Evolutionary conservation across 108 stramenopile species (phyloP).

Genomic region (Seminavis robusta): DNA sequence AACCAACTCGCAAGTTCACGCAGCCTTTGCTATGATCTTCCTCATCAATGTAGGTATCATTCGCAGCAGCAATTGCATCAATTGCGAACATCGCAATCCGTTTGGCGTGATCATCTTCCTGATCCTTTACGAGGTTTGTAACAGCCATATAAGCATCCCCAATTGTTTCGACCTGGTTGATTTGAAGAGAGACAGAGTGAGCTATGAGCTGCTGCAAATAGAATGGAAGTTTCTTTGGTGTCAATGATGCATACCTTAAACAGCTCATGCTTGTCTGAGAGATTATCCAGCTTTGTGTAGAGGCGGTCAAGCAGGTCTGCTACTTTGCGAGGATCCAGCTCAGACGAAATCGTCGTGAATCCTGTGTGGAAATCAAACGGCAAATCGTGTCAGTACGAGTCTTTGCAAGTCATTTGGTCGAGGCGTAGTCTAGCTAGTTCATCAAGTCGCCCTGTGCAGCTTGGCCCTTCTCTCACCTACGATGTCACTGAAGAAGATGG

Average conservation of each 20-base stretch:
- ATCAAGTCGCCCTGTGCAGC: too few relatives aligned
- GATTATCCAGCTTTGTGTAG: conserved; percentile 58
- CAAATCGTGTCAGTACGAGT: too few relatives aligned
- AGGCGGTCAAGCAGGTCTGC: conserved; percentile 63
- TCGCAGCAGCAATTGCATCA: conserved; percentile 43
- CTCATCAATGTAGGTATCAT: conserved; percentile 26
- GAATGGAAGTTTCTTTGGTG: conserved; percentile 60
- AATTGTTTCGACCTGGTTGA: too few relatives aligned
- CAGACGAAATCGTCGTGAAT: conserved; percentile 59
- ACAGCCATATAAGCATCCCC: too few relatives aligned
- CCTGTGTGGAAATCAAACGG: too few relatives aligned
- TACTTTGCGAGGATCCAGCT: conserved; percentile 50
- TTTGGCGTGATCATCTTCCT: conserved; percentile 58
- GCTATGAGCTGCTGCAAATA: neutral
- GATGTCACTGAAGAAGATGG: conserved; percentile 80
- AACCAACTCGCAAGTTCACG: conserved; percentile 55
- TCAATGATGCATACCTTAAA: conserved; percentile 81
- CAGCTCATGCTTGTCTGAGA: conserved; percentile 46
- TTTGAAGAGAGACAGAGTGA: neutral
- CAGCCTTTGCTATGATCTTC: conserved; percentile 25
- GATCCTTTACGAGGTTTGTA: conserved; percentile 50
- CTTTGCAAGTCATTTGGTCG: too few relatives aligned
- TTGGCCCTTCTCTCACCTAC: too few relatives aligned
- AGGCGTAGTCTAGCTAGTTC: too few relatives aligned
- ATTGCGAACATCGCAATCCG: conserved; percentile 64